Evolutionary conservation across 768 basidiomycete genomes (phyloP).

Genomic region (Pulveroboletus sp.): DNA sequence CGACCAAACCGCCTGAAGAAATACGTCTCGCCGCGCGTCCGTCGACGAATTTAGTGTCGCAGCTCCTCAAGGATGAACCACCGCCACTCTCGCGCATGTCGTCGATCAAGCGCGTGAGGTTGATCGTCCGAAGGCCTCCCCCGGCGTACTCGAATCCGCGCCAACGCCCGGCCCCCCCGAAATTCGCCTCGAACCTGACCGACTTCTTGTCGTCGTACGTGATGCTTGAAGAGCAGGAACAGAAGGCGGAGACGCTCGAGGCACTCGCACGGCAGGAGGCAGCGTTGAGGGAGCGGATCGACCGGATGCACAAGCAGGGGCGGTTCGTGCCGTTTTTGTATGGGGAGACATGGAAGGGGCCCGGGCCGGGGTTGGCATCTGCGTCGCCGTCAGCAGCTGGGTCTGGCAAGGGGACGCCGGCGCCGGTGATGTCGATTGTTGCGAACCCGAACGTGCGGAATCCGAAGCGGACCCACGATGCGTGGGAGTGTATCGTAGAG

Average conservation of each 20-base stretch:
- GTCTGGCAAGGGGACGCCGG: too few species aligned
- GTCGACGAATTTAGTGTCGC: not conserved
- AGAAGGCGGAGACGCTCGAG: conserved; percentile 38
- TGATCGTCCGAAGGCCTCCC: conserved; percentile 63
- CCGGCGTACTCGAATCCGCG: conserved; percentile 59
- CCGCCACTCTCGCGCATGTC: conserved; percentile 15
- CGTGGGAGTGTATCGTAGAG: conserved; percentile 59
- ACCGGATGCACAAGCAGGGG: conserved; percentile 44
- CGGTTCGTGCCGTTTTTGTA: conserved; percentile 41
- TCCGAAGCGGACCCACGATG: conserved; percentile 35
- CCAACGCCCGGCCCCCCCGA: conserved; percentile 57
- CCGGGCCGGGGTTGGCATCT: conserved; percentile 1
- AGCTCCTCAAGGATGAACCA: not conserved
- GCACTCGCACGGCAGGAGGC: conserved; percentile 42
- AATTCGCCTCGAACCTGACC: conserved; percentile 51
- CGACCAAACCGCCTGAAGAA: conserved; percentile 13
- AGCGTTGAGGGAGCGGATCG: conserved; percentile 40
- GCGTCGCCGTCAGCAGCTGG: too few species aligned
- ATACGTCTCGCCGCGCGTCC: not conserved
- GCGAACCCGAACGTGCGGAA: conserved; percentile 22
- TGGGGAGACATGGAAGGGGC: conserved; percentile 21
- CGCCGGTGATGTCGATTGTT: conserved; percentile 5
- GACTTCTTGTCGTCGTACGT: conserved; percentile 61
- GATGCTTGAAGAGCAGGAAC: conserved; percentile 47
- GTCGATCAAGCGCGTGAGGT: conserved; percentile 55